Percentiles rank a stretch among this genome's conserved stretches.
Evolutionary conservation across 768 basidiomycete species (phyloP).

Genomic region (Panaeolus cyanescens): DNA sequence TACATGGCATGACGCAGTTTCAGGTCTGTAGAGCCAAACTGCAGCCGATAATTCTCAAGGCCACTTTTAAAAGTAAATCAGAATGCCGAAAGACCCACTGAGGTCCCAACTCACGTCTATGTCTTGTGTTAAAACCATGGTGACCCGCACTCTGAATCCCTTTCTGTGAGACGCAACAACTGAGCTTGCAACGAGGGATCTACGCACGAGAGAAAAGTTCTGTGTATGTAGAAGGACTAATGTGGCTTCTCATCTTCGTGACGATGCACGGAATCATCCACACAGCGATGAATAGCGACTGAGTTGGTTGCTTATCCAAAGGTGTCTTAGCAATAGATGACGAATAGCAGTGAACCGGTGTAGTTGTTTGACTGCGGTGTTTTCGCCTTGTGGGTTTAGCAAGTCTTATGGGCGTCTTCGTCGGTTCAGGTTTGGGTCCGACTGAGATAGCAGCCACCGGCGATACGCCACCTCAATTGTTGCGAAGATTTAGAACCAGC

Average conservation of each 20-base stretch:
- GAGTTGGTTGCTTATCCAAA: background rate
- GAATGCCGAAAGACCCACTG: background rate
- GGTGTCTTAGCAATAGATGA: background rate
- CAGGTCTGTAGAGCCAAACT: background rate
- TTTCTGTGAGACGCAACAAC: background rate
- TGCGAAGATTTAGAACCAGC: background rate
- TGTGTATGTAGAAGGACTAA: background rate
- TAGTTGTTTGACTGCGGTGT: background rate
- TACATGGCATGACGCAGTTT: background rate
- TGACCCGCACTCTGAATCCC: background rate
- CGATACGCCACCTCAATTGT: conserved; percentile 1
- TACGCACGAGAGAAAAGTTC: background rate
- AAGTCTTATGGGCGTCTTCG: background rate
- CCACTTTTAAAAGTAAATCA: background rate
- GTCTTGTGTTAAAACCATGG: background rate
- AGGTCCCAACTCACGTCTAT: too few species aligned
- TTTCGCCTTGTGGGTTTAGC: background rate
- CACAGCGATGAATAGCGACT: background rate
- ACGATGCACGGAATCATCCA: background rate
- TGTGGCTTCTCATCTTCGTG: background rate
- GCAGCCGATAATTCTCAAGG: background rate
- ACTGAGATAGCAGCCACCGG: background rate
- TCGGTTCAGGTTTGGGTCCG: background rate
- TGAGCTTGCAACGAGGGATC: background rate
- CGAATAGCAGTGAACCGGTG: background rate